A percentile compares a stretch with the other conserved stretches of the same genome.
phyloP scores from a whole-genome alignment of 441 rosid species.

The Populus hybrid region DNA sequence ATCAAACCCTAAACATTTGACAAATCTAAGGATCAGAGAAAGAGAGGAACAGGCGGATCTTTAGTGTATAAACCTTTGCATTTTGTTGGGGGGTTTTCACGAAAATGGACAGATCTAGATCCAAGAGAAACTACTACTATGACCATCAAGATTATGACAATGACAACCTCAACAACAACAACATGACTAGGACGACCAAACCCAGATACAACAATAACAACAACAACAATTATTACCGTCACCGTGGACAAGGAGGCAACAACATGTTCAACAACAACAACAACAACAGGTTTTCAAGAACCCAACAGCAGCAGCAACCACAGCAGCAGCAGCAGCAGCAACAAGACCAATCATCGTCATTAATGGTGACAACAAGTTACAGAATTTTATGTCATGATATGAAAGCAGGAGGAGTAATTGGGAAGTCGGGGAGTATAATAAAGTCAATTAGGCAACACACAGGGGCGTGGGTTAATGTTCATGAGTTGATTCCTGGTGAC shows the following conservation, averaged over 20 bases:
- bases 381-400: conserved; percentile 88
- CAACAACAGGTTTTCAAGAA: not conserved
- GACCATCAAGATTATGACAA: conserved; percentile 84
- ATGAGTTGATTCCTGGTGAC: conserved; percentile 83
- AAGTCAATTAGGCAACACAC: conserved; percentile 53
- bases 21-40: not conserved
- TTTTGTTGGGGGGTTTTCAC: not conserved
- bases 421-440: conserved; percentile 65
- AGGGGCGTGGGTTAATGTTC: conserved; percentile 96
- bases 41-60: not conserved
- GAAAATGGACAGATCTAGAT: conserved; percentile 89
- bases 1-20: not conserved
- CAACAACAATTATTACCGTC: conserved; percentile 30
- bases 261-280: conserved; percentile 15
- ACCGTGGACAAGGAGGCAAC: conserved; percentile 48
- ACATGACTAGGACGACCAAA: conserved; percentile 39
- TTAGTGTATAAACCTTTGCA: not conserved
- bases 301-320: not conserved
- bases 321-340: conserved; percentile 7
- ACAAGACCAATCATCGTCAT: conserved; percentile 38
- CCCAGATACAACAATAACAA: conserved; percentile 61
- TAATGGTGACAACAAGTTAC: conserved; percentile 78
- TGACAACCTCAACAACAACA: conserved; percentile 26
- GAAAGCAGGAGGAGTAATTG: conserved; percentile 93
- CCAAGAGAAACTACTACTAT: conserved; percentile 84